Evolutionary conservation across 106 monocot genomes (phyloP), one percentile per base, ranked within the genome.

Genomic region (Chionographis japonica): DNA sequence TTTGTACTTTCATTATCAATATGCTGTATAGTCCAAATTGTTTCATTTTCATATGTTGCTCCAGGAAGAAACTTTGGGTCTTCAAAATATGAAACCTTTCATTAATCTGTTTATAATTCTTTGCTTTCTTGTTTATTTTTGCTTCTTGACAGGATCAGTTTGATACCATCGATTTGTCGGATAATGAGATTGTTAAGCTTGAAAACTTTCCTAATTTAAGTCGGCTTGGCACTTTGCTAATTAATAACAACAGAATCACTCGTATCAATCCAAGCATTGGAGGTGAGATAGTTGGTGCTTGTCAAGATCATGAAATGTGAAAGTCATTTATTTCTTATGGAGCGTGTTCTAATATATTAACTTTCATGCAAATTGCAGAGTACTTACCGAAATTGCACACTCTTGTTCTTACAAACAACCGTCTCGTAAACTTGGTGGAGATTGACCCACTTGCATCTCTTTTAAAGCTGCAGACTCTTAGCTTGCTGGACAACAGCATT

Each of bases 111-210:
- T 14, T n/a, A 36, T 72, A 38, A 6, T 8, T 37, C 37, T 40
- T 17, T 58, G 11, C 43, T 17, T 58, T 8, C 43, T 62, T 58
- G 1, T 58, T 72, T 72, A 8, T 35, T 55, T 17, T 79, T 75
- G 2, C 4, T 69, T 20, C 18, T 68, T 75, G 54, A 71, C 81
- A 95, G 95, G 91, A 92, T 68, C 95, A 95, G 64, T 95, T 95
- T 70, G 95, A 95, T 60, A 86, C 95, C 3, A 84, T 95, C 59
- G 95, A 95, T 82, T 67, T 95, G 37, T 84, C 91, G 63, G 95
- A 95, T 75, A 95, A 95, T 86, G 95, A 95, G 80, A 95, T 95
- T 63, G 95, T 95, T 15, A 95, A 95, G 84, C 80, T 95, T 18
- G 95, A 95, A 71, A 95, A 95, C 55, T 95, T 92, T 19, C 95